Evolutionary conservation across 352 stramenopile genomes (phyloP), one percentile per base, ranked within the genome.

Genomic region (Phytopythium boreale): DNA sequence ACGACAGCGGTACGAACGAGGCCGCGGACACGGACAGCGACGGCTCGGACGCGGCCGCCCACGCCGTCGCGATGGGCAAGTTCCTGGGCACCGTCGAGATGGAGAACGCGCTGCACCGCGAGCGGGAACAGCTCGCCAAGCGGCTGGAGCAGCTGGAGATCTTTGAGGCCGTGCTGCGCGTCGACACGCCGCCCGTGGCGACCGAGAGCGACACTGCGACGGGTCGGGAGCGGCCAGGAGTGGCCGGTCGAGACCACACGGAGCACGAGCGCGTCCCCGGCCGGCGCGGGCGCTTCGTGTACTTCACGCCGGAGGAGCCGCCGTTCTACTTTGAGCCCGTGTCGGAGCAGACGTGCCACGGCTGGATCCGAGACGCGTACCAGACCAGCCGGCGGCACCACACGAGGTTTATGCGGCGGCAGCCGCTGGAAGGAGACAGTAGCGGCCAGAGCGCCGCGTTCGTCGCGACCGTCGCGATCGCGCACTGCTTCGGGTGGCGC

Each of bases 301-400:
- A 72, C 49, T 83, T 83, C 51, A 68, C 67, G 41, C 62, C 68
- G 15, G 72, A 83, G 51, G 70, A 73, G 26, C 67, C 71, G 43
- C 75, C 75, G 9, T 80, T 83, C 59, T 83, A 76, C 70, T 83
- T 72, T 52, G 75, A 75, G 52, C 68, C 70, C 20, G 78, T 79
- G 59, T 27, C 71, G 6, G 43, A 46, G 1, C 34, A 37, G n/a
- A 63, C 56, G 6, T 72, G 65, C 52, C 72, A 74, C 52, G 59
- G 39, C 27, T 58, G 76, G 41, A 66, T 80, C 52, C 56, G 59
- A 15, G 59, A 67, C 22, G 73, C 67, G 52, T 71, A 70, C 36
- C 56, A 71, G 50, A 64, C 61, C 4, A 72, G 73, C 22, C 68
- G 72, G 37, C 52, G 36, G 14, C 69, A 79, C 43, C 56, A 79